A percentile compares a stretch with the other conserved stretches of the same genome.
Evolutionary conservation across 768 basidiomycete species (phyloP).

Genomic region (Tulasnella sp.): DNA sequence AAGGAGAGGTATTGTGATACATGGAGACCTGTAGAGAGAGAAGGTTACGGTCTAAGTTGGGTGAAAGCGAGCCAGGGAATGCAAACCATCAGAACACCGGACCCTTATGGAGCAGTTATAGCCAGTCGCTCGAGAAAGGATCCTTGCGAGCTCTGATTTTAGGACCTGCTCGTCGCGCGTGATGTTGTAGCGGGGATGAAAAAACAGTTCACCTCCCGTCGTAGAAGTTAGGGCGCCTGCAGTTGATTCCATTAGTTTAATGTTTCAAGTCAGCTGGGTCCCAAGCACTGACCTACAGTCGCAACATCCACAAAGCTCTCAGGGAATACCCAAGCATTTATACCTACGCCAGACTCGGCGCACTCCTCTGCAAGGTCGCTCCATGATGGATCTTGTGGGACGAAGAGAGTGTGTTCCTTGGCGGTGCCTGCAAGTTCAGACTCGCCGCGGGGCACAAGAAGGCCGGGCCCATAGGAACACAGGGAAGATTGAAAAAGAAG

Average conservation of each 20-base stretch:
- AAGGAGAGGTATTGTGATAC: constrained; percentile 46
- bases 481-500: constrained; percentile 58
- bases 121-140: constrained; percentile 57
- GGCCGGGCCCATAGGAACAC: constrained; percentile 64
- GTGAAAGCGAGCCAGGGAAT: background rate
- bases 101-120: constrained; percentile 75
- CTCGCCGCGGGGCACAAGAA: constrained; percentile 49
- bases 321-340: constrained; percentile 80
- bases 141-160: constrained; percentile 60
- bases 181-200: constrained; percentile 79
- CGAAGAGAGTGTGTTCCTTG: constrained; percentile 73
- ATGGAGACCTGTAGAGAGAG: constrained; percentile 30
- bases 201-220: constrained; percentile 86
- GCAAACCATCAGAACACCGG: constrained; percentile 71
- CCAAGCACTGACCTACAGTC: constrained; percentile 50
- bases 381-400: constrained; percentile 71
- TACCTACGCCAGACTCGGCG: constrained; percentile 79
- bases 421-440: constrained; percentile 64
- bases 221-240: constrained; percentile 52
- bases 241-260: background rate
- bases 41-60: no score
- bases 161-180: constrained; percentile 52
- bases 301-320: constrained; percentile 73
- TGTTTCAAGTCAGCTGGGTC: background rate
- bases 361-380: constrained; percentile 75